These are phyloP conservation scores for Verticillium nonalfalfae DNA, from an alignment of 2,329 filamentous ascomycete genomes.

Conservation along the genomic window DNA sequence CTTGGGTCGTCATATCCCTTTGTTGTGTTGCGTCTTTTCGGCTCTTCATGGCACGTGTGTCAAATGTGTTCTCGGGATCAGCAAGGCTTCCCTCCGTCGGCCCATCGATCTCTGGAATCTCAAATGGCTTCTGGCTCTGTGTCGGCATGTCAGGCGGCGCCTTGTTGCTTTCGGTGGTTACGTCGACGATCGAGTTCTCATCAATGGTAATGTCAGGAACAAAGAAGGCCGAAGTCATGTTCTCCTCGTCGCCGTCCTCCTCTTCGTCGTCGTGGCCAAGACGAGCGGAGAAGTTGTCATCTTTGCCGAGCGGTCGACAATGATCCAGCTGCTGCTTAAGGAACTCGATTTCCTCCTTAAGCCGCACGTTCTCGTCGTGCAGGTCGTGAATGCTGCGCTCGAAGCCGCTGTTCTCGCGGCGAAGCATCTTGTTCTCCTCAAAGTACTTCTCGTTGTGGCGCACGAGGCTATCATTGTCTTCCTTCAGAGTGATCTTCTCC, in stretches of 20 bases:
- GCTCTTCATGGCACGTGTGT: conserved; percentile 9
- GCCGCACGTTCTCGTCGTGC: conserved; percentile 38
- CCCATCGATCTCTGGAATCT: conserved; percentile 17
- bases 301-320: conserved; percentile 28
- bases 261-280: conserved; percentile 24
- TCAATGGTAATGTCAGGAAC: conserved; percentile 52
- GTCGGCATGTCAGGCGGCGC: conserved; percentile 21
- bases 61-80: conserved; percentile 9
- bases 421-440: conserved; percentile 43
- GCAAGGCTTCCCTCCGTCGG: conserved; percentile 18
- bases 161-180: conserved; percentile 5
- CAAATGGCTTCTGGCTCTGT: conserved; percentile 21
- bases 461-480: conserved; percentile 46
- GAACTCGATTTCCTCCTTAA: conserved; percentile 40
- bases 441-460: conserved; percentile 50
- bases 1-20: conserved; percentile 11
- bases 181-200: conserved; percentile 18
- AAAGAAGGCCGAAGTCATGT: conserved; percentile 54
- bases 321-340: conserved; percentile 38
- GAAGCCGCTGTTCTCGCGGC: conserved; percentile 40
- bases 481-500: conserved; percentile 37
- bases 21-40: neutral
- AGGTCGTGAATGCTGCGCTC: conserved; percentile 38
- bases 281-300: conserved; percentile 24
- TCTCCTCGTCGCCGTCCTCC: conserved; percentile 27